Evolutionary conservation across 345 rosid genomes (phyloP), one percentile per base, ranked within the genome.

Genomic region (Eucalyptus coolabah): DNA sequence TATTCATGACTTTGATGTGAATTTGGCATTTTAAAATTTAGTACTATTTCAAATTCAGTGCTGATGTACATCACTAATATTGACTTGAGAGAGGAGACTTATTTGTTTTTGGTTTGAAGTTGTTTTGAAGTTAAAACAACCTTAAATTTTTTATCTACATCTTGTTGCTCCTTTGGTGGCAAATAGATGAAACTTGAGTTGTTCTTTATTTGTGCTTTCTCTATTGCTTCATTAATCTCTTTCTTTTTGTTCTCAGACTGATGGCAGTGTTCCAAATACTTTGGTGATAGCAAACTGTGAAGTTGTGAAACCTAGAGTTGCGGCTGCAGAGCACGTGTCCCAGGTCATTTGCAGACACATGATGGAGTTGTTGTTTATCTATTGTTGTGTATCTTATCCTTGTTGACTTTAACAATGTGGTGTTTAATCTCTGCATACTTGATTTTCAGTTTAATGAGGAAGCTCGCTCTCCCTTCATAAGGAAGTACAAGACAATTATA

Each of bases 391-490:
- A 72, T 72, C 45, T 37, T 8, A 37, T 72, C 45, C 82, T 72
- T 72, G 83, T 72, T 72, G 42, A 37, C 44, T 19, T 19, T 37
- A 72, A 34, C 45, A 37, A 37, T 72, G 44, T 72, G 83, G 77
- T 87, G 45, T 63, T 30, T 56, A 85, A 53, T 65, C 47, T 18
- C 30, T 59, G 30, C 26, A 54, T 90, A 65, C 7, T 87, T 67
- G 34, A 26, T 88, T 91, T 81, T 87, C 95, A 98, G 99, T 98
- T 97, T 93, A 98, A 98, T 92, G 99, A 98, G 93, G 99, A 97
- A 92, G 98, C 99, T 63, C 95, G 99, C 42, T 98, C 99, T 56
- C 99, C 99, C 34, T 98, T 98, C 93, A 98, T 98, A 89, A 97
- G 95, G 96, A 98, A 98, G 96, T 95, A 93, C 95, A 98, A 98